Evolutionary conservation across 176 grass and related monocot genomes (phyloP).

Genomic region (Pontederia paniculata): DNA sequence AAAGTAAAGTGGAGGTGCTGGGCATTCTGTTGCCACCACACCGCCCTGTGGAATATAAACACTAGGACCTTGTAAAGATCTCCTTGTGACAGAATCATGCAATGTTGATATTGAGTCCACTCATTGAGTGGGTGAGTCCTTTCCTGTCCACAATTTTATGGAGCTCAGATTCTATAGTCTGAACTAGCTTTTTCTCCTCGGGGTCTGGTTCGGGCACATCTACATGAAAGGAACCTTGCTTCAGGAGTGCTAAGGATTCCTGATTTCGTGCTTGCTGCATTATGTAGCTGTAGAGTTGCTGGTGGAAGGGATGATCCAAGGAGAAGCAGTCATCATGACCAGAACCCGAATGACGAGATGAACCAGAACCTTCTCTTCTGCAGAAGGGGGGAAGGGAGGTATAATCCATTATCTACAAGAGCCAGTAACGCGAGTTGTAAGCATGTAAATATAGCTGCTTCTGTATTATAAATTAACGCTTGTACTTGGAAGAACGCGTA

Average conservation of each 20-base stretch:
- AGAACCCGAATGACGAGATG: slow-evolving; percentile 25
- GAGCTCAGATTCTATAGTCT: slow-evolving; percentile 63
- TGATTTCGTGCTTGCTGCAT: slow-evolving; percentile 38
- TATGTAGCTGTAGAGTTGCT: slow-evolving; percentile 71
- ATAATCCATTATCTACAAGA: slow-evolving; percentile 77
- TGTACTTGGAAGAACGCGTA: too few species aligned
- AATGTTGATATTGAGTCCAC: not conserved
- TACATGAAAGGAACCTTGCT: slow-evolving; percentile 63
- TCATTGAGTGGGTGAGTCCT: slow-evolving; percentile 11
- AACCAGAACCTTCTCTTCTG: slow-evolving; percentile 37
- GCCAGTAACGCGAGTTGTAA: slow-evolving; percentile 5
- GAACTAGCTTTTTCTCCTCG: slow-evolving; percentile 40
- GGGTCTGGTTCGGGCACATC: slow-evolving; percentile 60
- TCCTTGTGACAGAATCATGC: not conserved
- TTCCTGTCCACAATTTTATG: slow-evolving; percentile 59
- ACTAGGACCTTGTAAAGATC: slow-evolving; percentile 14
- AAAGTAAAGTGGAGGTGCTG: not conserved
- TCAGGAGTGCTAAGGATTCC: slow-evolving; percentile 23
- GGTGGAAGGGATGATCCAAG: slow-evolving; percentile 70
- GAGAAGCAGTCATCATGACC: slow-evolving; percentile 43
- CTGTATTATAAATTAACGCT: too few species aligned
- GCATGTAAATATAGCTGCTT: not conserved
- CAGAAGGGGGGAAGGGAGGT: slow-evolving; percentile 79
- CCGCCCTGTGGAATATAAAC: not conserved
- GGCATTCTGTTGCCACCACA: not conserved